Evolutionary conservation across 495 filamentous ascomycete species (phyloP).

Genomic region (Neurospora sp.): DNA sequence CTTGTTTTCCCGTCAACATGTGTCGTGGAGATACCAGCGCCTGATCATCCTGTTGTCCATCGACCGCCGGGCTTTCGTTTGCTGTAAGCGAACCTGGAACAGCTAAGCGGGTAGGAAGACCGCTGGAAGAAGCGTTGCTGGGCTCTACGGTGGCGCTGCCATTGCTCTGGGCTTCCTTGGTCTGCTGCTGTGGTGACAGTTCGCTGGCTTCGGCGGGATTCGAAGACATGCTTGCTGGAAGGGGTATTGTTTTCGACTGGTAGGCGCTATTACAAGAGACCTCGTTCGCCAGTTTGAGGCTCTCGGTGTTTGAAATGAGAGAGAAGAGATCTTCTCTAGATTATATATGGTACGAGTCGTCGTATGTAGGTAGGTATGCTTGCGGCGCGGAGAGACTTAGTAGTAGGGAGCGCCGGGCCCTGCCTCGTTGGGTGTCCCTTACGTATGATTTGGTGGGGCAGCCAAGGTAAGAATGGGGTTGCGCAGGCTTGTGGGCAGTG

Average conservation of each 20-base stretch:
- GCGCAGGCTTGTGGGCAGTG: neutral
- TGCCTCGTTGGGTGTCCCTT: neutral
- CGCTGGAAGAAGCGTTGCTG: neutral
- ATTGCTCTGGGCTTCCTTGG: neutral
- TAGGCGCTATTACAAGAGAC: neutral
- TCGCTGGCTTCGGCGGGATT: neutral
- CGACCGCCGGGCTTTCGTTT: neutral
- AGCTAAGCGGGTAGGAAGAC: constrained; percentile 10
- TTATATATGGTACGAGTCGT: neutral
- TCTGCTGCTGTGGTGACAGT: neutral
- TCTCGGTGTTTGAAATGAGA: neutral
- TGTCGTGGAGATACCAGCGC: constrained; percentile 19
- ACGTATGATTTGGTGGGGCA: neutral
- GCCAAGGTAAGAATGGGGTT: neutral
- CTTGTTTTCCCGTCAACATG: constrained; percentile 84
- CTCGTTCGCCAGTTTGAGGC: neutral
- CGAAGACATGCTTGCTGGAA: neutral
- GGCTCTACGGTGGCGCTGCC: constrained; percentile 5
- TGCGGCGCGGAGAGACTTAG: neutral
- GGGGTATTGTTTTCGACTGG: neutral
- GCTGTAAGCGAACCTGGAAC: constrained; percentile 1
- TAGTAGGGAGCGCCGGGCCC: neutral
- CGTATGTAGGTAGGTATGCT: neutral
- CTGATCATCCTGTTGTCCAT: neutral
- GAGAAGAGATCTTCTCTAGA: neutral